These are phyloP conservation scores for Boletellus emodensis DNA, from an alignment of 768 basidiomycete genomes.

Conservation along the genomic window DNA sequence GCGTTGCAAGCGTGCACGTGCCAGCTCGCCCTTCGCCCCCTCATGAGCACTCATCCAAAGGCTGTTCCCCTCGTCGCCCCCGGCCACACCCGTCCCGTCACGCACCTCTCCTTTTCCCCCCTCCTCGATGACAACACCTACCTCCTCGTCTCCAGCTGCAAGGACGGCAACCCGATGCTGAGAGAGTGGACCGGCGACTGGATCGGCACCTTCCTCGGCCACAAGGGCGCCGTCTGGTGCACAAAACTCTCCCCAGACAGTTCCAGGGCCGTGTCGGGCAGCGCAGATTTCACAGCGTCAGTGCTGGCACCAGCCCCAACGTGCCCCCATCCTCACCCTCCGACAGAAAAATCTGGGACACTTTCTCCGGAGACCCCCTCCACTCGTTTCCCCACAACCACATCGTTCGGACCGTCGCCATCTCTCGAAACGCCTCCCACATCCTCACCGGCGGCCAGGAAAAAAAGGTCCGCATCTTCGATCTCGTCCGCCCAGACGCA, in stretches of 20 bases:
- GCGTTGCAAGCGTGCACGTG: no score
- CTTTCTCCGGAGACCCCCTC: slow-evolving; percentile 78
- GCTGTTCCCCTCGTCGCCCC: slow-evolving; percentile 79
- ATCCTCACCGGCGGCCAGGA: slow-evolving; percentile 93
- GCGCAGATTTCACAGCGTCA: slow-evolving; percentile 97
- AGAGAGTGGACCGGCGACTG: slow-evolving; percentile 98
- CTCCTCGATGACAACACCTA: slow-evolving; percentile 82
- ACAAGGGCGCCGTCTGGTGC: slow-evolving; percentile 96
- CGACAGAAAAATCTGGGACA: slow-evolving; percentile 91
- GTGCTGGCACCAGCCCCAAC: slow-evolving; percentile 25
- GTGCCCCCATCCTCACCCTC: slow-evolving; percentile 5
- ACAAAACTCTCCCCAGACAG: slow-evolving; percentile 87
- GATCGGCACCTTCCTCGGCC: slow-evolving; percentile 90
- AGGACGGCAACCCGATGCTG: slow-evolving; percentile 97
- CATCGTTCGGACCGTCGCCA: slow-evolving; percentile 93
- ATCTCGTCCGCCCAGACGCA: slow-evolving; percentile 80
- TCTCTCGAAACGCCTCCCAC: slow-evolving; percentile 66
- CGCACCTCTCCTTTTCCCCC: slow-evolving; percentile 89
- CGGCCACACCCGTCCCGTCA: slow-evolving; percentile 84
- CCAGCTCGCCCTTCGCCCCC: slow-evolving; percentile 17
- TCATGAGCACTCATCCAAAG: slow-evolving; percentile 64
- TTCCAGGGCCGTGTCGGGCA: slow-evolving; percentile 84
- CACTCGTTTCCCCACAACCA: slow-evolving; percentile 99
- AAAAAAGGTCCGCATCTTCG: slow-evolving; percentile 95
- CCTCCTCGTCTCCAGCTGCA: slow-evolving; percentile 93